phyloP scores from a whole-genome alignment of 192 early-diverging fungal genomes.

The Physocladia obscura region DNA sequence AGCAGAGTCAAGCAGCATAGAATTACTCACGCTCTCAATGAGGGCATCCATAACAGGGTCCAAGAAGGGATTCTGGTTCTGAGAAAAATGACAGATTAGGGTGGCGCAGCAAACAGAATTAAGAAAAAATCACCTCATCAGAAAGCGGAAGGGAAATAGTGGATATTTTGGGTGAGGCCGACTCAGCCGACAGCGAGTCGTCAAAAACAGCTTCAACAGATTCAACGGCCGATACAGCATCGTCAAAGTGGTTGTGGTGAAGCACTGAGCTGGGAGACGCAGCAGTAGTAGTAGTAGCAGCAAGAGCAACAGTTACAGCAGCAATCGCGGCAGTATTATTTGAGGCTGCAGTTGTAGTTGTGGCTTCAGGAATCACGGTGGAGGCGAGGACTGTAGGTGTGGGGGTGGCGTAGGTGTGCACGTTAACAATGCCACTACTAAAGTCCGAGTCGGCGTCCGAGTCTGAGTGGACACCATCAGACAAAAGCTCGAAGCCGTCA shows the following conservation, averaged over 20 bases:
- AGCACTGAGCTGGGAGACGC: too few species aligned
- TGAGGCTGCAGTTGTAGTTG: neutral
- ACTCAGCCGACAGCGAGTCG: neutral
- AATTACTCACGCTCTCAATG: conserved; percentile 4
- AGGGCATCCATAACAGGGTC: conserved; percentile 22
- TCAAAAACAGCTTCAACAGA: conserved; percentile 17
- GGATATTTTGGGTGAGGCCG: too few species aligned
- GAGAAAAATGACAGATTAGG: neutral
- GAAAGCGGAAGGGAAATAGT: too few species aligned
- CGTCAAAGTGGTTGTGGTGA: too few species aligned
- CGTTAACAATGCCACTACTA: neutral
- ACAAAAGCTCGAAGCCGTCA: conserved; percentile 7
- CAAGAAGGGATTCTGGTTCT: conserved; percentile 2
- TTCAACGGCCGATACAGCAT: neutral
- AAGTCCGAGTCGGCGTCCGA: conserved; percentile 1
- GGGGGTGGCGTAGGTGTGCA: neutral
- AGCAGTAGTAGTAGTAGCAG: too few species aligned
- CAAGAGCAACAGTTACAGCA: too few species aligned
- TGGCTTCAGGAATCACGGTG: neutral
- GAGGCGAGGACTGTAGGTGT: neutral
- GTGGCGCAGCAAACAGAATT: conserved; percentile 1
- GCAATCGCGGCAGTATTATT: neutral
- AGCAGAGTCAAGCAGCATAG: conserved; percentile 6
- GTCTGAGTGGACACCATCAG: neutral
- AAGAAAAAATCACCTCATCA: too few species aligned